Evolutionary conservation across 768 basidiomycete species (phyloP).

Genomic region (Xerocomellus amylosporus): DNA sequence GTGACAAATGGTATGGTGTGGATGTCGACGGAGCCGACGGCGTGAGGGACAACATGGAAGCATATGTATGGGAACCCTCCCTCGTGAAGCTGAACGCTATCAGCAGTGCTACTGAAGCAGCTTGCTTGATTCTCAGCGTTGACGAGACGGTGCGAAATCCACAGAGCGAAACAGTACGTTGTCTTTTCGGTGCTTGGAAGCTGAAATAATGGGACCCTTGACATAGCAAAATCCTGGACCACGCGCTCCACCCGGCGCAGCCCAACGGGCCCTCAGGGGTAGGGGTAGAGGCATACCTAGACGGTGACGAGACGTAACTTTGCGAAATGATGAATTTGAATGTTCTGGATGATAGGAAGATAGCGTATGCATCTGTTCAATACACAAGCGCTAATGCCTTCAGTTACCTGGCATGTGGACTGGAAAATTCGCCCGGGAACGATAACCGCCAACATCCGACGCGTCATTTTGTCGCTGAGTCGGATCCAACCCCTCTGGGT

Average conservation of each 20-base stretch:
- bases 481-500: background rate
- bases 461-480: background rate
- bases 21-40: conserved; percentile 89
- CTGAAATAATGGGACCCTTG: conserved; percentile 17
- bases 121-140: conserved; percentile 91
- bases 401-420: background rate
- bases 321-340: conserved; percentile 14
- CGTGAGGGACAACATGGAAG: conserved; percentile 93
- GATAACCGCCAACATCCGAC: background rate
- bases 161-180: conserved; percentile 84
- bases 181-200: background rate
- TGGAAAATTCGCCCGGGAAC: background rate
- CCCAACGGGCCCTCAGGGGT: conserved; percentile 80
- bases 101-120: conserved; percentile 93
- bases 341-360: conserved; percentile 7
- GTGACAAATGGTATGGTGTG: conserved; percentile 89
- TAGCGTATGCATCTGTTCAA: conserved; percentile 23
- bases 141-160: conserved; percentile 98
- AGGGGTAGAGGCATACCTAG: conserved; percentile 81
- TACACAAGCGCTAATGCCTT: conserved; percentile 8
- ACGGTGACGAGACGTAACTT: conserved; percentile 41
- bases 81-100: conserved; percentile 95
- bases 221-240: conserved; percentile 78
- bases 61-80: conserved; percentile 98
- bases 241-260: conserved; percentile 86